A percentile compares a stretch with the other conserved stretches of the same genome.
These are phyloP conservation scores for Hylodesmum podocarpum DNA, from an alignment of 306 rosid genomes.

Conservation along the genomic window DNA sequence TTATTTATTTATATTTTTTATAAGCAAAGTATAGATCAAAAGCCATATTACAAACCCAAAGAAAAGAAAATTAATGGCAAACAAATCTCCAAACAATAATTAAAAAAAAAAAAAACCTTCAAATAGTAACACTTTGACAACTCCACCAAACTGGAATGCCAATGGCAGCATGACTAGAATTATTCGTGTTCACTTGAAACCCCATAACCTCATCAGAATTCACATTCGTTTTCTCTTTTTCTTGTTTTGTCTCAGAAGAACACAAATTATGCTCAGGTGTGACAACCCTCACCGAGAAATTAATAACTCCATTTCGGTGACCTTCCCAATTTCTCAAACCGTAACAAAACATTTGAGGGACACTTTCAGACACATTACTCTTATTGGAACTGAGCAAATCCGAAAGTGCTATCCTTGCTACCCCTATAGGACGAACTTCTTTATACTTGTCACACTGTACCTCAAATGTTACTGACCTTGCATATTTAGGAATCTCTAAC, in stretches of 20 bases:
- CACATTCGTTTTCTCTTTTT: not conserved
- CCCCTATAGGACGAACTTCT: too few species aligned
- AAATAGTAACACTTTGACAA: not conserved
- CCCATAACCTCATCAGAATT: not conserved
- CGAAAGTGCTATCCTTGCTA: too few species aligned
- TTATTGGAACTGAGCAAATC: too few species aligned
- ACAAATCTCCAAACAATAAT: not conserved
- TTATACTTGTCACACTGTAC: too few species aligned
- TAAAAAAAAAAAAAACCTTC: not conserved
- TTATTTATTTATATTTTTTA: too few species aligned
- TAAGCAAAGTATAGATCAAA: too few species aligned
- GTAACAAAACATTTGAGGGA: too few species aligned
- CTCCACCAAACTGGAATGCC: constrained; percentile 26
- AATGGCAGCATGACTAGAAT: not conserved
- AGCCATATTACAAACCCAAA: not conserved
- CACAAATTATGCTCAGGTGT: not conserved
- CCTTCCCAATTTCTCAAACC: too few species aligned
- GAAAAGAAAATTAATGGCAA: not conserved
- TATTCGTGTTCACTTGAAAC: not conserved
- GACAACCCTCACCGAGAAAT: constrained; percentile 1
- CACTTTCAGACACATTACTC: too few species aligned
- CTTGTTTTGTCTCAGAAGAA: not conserved
- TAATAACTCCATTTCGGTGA: too few species aligned
- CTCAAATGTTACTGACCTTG: too few species aligned
- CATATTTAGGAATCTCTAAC: too few species aligned